Percentiles rank a stretch among this genome's conserved stretches.
Conservation (phyloP, 768 basidiomycete species). For the Leccinum boreale region DNA sequence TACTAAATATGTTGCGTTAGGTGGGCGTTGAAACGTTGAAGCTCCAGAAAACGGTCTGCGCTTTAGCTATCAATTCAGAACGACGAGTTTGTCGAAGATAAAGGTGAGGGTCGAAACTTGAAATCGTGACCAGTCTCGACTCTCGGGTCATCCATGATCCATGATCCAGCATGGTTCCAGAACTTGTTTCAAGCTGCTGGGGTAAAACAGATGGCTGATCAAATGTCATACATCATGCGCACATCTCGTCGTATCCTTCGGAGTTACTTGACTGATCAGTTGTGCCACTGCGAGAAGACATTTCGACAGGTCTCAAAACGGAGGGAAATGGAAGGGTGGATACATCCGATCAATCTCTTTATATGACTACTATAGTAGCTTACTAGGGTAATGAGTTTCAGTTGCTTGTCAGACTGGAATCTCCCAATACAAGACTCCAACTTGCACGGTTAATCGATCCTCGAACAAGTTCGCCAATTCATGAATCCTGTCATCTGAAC, state of each 20-base stretch:
- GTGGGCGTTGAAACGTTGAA: not conserved
- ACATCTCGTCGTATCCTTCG: not conserved
- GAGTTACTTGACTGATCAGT: not conserved
- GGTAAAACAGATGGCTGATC: not conserved
- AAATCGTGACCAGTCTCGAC: not conserved
- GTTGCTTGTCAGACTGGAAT: too few relatives aligned
- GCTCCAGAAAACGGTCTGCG: not conserved
- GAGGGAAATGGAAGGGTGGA: not conserved
- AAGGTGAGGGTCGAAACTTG: not conserved
- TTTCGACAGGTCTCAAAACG: not conserved
- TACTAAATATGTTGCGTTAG: not conserved
- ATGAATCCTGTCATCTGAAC: not conserved
- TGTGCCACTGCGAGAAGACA: not conserved
- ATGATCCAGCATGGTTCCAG: not conserved
- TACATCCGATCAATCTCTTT: not conserved
- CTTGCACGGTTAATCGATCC: not conserved
- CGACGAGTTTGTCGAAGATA: too few relatives aligned
- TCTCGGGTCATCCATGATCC: not conserved
- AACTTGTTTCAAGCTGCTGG: not conserved
- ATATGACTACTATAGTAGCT: too few relatives aligned
- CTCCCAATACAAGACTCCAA: not conserved
- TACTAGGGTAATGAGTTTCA: too few relatives aligned
- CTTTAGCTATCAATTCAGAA: not conserved
- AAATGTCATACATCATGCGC: not conserved
- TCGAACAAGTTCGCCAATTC: not conserved